phyloP scores from a whole-genome alignment of 805 yeast species.

The Metschnikowia henanensis region DNA sequence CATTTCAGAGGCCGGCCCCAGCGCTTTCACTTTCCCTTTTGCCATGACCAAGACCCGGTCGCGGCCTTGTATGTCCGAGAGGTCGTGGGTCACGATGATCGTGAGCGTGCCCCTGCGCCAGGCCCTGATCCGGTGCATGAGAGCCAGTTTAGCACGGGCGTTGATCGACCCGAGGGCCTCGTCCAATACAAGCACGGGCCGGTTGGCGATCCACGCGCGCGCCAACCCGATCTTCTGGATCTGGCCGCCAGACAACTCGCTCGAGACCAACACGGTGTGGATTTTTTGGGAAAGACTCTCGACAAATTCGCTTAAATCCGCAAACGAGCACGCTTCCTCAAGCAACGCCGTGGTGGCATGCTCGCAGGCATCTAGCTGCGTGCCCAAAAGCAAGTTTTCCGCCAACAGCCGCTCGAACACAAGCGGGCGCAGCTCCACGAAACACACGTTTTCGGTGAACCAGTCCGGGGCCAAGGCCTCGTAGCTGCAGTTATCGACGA shows the following conservation, averaged over 20 bases:
- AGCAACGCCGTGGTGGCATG: neutral
- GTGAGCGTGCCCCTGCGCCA: constrained; percentile 77
- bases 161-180: constrained; percentile 89
- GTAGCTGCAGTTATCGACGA: constrained; percentile 54
- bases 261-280: constrained; percentile 49
- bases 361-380: constrained; percentile 14
- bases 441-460: constrained; percentile 62
- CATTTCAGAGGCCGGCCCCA: constrained; percentile 6
- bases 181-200: constrained; percentile 79
- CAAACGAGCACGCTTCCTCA: constrained; percentile 32
- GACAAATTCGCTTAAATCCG: constrained; percentile 52
- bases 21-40: constrained; percentile 43
- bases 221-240: constrained; percentile 83
- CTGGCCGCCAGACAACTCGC: constrained; percentile 84
- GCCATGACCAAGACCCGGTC: constrained; percentile 63
- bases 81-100: constrained; percentile 78
- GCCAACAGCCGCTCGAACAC: constrained; percentile 43
- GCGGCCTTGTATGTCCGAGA: constrained; percentile 50
- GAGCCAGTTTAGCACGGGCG: constrained; percentile 38
- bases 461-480: constrained; percentile 44
- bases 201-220: constrained; percentile 70
- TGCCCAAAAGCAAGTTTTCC: constrained; percentile 18
- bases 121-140: constrained; percentile 50
- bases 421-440: constrained; percentile 71
- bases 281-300: constrained; percentile 52